Evolutionary conservation across 2,329 filamentous ascomycete species (phyloP).

Genomic region (Phialophora macrospora): DNA sequence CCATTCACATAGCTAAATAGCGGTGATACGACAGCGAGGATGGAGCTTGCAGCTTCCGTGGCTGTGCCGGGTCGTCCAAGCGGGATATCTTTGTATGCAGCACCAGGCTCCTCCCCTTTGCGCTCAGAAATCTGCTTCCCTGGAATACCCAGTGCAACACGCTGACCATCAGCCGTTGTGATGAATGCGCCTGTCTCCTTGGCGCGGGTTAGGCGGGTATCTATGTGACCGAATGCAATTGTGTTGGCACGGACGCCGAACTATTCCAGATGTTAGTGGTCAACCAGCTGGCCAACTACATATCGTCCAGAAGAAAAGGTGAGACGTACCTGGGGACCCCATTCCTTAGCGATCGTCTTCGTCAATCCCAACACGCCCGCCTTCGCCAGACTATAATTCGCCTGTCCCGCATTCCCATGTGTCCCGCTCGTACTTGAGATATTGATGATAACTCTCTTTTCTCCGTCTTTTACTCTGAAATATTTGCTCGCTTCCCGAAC

Average conservation of each 20-base stretch:
- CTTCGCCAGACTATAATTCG: conserved; percentile 86
- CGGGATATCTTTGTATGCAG: conserved; percentile 71
- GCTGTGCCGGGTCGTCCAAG: conserved; percentile 76
- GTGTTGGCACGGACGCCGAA: conserved; percentile 86
- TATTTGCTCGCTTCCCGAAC: conserved; percentile 79
- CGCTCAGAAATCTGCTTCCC: conserved; percentile 58
- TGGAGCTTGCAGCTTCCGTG: conserved; percentile 76
- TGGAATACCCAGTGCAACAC: conserved; percentile 76
- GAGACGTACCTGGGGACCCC: conserved; percentile 59
- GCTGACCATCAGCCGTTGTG: conserved; percentile 74
- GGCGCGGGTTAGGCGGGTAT: conserved; percentile 77
- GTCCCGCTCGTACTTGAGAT: conserved; percentile 81
- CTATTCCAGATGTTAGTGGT: conserved; percentile 33
- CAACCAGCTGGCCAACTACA: neutral
- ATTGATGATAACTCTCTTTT: conserved; percentile 78
- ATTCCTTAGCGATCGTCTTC: conserved; percentile 90
- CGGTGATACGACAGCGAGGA: conserved; percentile 80
- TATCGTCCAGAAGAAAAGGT: neutral
- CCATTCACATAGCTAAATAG: conserved; percentile 83
- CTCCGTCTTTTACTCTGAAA: conserved; percentile 84
- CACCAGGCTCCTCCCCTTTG: conserved; percentile 35
- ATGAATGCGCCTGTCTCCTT: conserved; percentile 85
- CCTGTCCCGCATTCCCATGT: conserved; percentile 87
- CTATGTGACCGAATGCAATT: conserved; percentile 80
- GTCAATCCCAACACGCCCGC: conserved; percentile 81